A percentile compares a stretch with the other conserved stretches of the same genome.
These are phyloP conservation scores for Setaria italica DNA, from an alignment of 202 grass and related monocot species.

Conservation along the genomic window DNA sequence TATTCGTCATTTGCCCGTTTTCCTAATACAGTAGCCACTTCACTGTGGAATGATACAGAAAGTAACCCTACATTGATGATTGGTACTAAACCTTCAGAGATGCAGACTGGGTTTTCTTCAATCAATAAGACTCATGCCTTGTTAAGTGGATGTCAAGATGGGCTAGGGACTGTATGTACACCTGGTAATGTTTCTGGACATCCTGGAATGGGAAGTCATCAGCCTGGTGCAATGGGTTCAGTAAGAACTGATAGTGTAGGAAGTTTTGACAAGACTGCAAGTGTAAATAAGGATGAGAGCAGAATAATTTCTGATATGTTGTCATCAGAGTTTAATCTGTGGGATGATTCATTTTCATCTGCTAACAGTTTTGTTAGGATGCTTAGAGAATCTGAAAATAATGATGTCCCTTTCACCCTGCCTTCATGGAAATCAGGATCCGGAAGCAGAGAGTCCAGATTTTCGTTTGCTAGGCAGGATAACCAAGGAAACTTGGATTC, in stretches of 20 bases:
- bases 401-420: slow-evolving; percentile 41
- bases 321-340: slow-evolving; percentile 88
- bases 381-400: slow-evolving; percentile 65
- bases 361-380: slow-evolving; percentile 72
- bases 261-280: slow-evolving; percentile 58
- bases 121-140: slow-evolving; percentile 50
- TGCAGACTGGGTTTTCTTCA: slow-evolving; percentile 45
- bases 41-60: slow-evolving; percentile 41
- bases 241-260: slow-evolving; percentile 46
- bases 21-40: slow-evolving; percentile 39
- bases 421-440: slow-evolving; percentile 68
- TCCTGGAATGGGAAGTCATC: slow-evolving; percentile 45
- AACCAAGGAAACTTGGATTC: slow-evolving; percentile 62
- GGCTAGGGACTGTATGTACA: slow-evolving; percentile 46
- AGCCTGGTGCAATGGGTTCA: slow-evolving; percentile 37
- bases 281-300: slow-evolving; percentile 82
- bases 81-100: slow-evolving; percentile 40
- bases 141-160: slow-evolving; percentile 54
- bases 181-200: slow-evolving; percentile 50
- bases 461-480: slow-evolving; percentile 96
- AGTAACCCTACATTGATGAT: slow-evolving; percentile 24
- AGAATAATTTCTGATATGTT: slow-evolving; percentile 90
- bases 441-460: slow-evolving; percentile 83
- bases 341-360: slow-evolving; percentile 75
- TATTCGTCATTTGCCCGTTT: slow-evolving; percentile 44